Evolutionary conservation across 1,284 basidiomycete species (phyloP).

Genomic region (Taiwanofungus camphoratus): DNA sequence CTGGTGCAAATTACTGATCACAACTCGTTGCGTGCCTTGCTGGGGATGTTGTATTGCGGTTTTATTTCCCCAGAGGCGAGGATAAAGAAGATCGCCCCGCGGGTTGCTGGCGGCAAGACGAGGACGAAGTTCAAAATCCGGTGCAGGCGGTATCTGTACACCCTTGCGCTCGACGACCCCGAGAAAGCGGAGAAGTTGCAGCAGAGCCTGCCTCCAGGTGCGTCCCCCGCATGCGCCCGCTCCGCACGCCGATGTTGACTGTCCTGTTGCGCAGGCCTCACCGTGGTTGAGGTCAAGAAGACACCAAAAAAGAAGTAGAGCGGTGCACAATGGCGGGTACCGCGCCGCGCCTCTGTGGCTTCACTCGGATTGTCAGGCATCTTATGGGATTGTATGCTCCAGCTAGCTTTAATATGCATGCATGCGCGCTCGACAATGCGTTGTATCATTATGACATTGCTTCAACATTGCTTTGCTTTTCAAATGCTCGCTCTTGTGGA

Average conservation of each 20-base stretch:
- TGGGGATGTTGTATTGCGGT: slow-evolving; percentile 4
- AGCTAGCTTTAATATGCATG: slow-evolving; percentile 17
- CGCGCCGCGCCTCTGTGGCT: neutral
- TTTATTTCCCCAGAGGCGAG: slow-evolving; percentile 67
- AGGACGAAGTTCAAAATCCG: slow-evolving; percentile 99
- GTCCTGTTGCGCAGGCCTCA: slow-evolving; percentile 42
- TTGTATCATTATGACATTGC: slow-evolving; percentile 4
- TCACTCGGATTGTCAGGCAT: neutral
- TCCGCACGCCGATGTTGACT: neutral
- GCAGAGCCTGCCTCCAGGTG: slow-evolving; percentile 93
- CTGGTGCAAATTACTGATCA: no score
- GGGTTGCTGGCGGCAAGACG: slow-evolving; percentile 65
- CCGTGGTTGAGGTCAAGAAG: slow-evolving; percentile 59
- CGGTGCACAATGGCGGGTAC: neutral
- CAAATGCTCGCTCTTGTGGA: neutral
- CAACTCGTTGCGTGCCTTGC: neutral
- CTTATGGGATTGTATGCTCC: slow-evolving; percentile 19
- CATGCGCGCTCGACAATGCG: slow-evolving; percentile 6
- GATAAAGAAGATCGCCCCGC: slow-evolving; percentile 89
- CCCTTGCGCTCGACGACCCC: slow-evolving; percentile 89
- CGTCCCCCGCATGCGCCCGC: slow-evolving; percentile 28
- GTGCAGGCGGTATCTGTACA: slow-evolving; percentile 97
- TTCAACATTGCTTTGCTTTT: neutral
- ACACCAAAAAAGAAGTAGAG: slow-evolving; percentile 65
- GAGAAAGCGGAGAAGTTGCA: slow-evolving; percentile 99